phyloP scores from a whole-genome alignment of 306 rosid genomes.

The Gastrolobium bilobum region DNA sequence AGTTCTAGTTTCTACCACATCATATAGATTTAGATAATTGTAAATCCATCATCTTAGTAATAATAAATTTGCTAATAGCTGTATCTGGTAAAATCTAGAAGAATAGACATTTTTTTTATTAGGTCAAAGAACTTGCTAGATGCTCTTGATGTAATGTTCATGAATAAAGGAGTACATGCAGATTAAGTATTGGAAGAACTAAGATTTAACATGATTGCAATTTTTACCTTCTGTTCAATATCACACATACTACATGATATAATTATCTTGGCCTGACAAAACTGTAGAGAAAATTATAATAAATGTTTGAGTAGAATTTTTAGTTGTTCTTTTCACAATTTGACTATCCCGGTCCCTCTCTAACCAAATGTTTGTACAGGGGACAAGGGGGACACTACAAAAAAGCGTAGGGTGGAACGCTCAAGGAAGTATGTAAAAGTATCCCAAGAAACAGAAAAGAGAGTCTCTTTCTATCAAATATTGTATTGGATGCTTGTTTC shows the following conservation, averaged over 20 bases:
- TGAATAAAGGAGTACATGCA: background rate
- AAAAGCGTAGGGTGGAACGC: conserved; percentile 96
- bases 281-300: conserved; percentile 15
- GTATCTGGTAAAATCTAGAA: background rate
- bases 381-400: conserved; percentile 84
- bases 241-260: background rate
- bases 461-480: conserved; percentile 12
- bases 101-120: background rate
- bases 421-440: conserved; percentile 78
- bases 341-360: conserved; percentile 22
- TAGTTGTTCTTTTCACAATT: background rate
- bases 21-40: conserved; percentile 1
- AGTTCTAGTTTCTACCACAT: conserved; percentile 2
- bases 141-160: background rate
- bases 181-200: conserved; percentile 16
- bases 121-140: background rate
- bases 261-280: conserved; percentile 3
- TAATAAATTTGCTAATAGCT: background rate
- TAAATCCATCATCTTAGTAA: background rate
- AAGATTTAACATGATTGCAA: conserved; percentile 27
- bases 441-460: conserved; percentile 30
- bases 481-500: background rate
- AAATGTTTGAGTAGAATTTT: conserved; percentile 3
- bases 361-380: conserved; percentile 65
- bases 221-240: conserved; percentile 13